phyloP scores from a whole-genome alignment of 768 basidiomycete species.

The Leucocoprinus leucothites region DNA sequence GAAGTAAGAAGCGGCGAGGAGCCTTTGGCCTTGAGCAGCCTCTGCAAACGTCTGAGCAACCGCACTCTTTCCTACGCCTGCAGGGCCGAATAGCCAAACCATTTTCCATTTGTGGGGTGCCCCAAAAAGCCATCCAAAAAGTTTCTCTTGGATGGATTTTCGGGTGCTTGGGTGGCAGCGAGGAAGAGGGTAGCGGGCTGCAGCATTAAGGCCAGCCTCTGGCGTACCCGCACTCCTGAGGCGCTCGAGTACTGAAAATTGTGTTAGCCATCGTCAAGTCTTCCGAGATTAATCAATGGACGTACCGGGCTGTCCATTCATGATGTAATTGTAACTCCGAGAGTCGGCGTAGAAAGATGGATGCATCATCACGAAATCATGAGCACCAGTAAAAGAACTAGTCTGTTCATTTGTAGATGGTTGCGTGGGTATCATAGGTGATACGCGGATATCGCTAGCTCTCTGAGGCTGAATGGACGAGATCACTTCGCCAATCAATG shows the following conservation, averaged over 20 bases:
- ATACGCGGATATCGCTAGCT: no score
- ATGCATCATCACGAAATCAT: neutral
- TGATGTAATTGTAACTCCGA: neutral
- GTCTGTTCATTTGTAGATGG: no score
- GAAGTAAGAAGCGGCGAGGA: neutral
- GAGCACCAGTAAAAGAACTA: neutral
- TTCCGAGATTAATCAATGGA: no score
- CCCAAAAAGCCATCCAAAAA: neutral
- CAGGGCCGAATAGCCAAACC: neutral
- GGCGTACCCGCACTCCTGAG: neutral
- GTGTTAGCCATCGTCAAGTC: no score
- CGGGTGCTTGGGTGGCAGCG: neutral
- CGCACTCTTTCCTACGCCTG: neutral
- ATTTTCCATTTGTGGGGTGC: neutral
- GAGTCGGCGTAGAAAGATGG: neutral
- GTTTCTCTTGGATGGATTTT: neutral
- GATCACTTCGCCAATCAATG: no score
- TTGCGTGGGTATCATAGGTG: neutral
- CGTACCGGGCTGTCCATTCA: neutral
- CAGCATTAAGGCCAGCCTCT: neutral
- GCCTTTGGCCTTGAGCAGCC: neutral
- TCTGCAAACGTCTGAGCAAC: conserved; percentile 1
- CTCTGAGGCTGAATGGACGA: no score
- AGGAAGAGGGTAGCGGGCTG: neutral
- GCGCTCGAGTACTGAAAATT: neutral